Conservation (phyloP, 139 green algal species). For the Tetraselmis chui region DNA sequence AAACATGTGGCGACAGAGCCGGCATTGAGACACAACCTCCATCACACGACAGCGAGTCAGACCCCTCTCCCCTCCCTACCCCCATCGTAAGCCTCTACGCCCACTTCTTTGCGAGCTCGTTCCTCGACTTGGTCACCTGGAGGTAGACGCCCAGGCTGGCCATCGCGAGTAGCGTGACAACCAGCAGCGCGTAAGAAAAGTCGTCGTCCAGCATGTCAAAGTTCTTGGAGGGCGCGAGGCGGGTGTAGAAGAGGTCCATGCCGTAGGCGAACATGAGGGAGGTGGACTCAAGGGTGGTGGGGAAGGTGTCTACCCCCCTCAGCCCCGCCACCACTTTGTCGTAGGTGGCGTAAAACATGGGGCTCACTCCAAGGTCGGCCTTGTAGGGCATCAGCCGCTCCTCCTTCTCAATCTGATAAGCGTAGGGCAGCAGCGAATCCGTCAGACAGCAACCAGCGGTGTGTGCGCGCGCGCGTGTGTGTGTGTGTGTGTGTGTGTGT, state of each 20-base stretch:
- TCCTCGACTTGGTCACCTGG: not conserved
- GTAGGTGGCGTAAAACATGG: conserved; percentile 42
- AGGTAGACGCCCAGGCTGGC: conserved; percentile 36
- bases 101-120: not conserved
- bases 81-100: not conserved
- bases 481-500: too few species aligned
- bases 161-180: conserved; percentile 64
- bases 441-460: too few species aligned
- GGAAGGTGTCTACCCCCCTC: conserved; percentile 8
- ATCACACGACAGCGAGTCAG: too few species aligned
- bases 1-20: too few species aligned
- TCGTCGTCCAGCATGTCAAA: conserved; percentile 89
- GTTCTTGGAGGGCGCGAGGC: conserved; percentile 61
- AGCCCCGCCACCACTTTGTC: conserved; percentile 41
- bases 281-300: conserved; percentile 75
- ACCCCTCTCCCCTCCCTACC: too few species aligned
- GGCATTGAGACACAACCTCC: too few species aligned
- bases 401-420: conserved; percentile 52
- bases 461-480: too few species aligned
- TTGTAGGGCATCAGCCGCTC: conserved; percentile 83
- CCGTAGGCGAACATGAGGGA: conserved; percentile 62
- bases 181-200: conserved; percentile 83
- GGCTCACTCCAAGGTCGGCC: conserved; percentile 50
- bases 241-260: conserved; percentile 72
- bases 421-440: not conserved